These are phyloP conservation scores for Clarireedia homoeocarpa DNA, from an alignment of 2,329 filamentous ascomycete genomes.

Conservation along the genomic window DNA sequence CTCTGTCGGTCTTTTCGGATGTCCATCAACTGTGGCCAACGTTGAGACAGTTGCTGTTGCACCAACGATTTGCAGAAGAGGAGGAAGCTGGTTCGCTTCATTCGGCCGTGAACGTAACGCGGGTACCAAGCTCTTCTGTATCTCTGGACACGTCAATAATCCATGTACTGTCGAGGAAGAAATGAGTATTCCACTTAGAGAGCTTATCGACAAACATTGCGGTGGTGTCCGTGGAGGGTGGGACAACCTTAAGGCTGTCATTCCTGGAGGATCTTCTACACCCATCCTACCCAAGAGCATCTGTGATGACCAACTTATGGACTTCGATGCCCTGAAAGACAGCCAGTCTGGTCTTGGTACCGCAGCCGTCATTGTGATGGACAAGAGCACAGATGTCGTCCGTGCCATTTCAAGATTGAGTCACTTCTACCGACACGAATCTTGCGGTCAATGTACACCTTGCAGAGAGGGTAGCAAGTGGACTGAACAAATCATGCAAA, in stretches of 20 bases:
- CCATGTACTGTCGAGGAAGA: slow-evolving; percentile 97
- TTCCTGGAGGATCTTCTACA: slow-evolving; percentile 93
- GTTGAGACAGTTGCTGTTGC: slow-evolving; percentile 95
- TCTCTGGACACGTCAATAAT: slow-evolving; percentile 98
- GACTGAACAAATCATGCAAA: slow-evolving; percentile 98
- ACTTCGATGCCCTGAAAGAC: slow-evolving; percentile 97
- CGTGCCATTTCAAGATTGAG: slow-evolving; percentile 86
- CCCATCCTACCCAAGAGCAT: slow-evolving; percentile 85
- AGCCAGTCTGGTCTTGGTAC: slow-evolving; percentile 95
- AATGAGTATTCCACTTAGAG: slow-evolving; percentile 94
- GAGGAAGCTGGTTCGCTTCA: slow-evolving; percentile 82
- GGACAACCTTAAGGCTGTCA: slow-evolving; percentile 94
- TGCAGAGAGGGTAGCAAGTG: slow-evolving; percentile 98
- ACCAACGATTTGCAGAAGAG: slow-evolving; percentile 90
- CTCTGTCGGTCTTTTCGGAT: slow-evolving; percentile 94
- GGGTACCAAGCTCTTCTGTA: slow-evolving; percentile 97
- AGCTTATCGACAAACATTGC: slow-evolving; percentile 97
- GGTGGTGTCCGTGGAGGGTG: slow-evolving; percentile 93
- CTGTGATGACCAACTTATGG: slow-evolving; percentile 96
- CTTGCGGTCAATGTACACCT: slow-evolving; percentile 97
- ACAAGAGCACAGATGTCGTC: slow-evolving; percentile 94
- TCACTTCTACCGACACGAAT: slow-evolving; percentile 98
- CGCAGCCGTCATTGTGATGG: slow-evolving; percentile 97
- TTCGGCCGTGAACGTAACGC: slow-evolving; percentile 96
- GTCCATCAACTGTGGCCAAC: slow-evolving; percentile 95